Base-by-base conservation (phyloP, 1,284 basidiomycete genomes). In the Ganoderma sinense region DNA sequence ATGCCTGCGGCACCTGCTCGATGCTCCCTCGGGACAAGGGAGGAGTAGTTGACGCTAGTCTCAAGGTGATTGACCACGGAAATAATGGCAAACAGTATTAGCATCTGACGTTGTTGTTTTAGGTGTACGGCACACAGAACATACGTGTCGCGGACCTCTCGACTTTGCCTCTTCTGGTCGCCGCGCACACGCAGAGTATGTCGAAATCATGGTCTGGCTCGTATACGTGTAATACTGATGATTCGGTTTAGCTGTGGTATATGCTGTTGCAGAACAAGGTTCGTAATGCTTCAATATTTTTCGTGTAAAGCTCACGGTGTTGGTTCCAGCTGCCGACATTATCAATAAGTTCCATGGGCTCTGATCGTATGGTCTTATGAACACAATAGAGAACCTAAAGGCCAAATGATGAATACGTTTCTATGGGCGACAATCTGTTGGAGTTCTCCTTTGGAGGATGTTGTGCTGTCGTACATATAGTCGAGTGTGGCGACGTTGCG, bases 11-110 rank as follows among this genome's bases (percentile, higher is more conserved):
- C 2, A 78, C 75, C 1, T 84, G 82, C 65, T 82, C 87, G 0
- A 89, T 90, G 88, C 77, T 89, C 58, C 89, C 89, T 13, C 75
- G 81, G 64, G 83, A 83, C 41, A 76, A 83, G 67, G 86, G 87
- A 56, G 89, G 89, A 66, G 89, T 90, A 11, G 88, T 91, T 40
- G 86, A 87, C 78, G 78, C 83, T 4, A 79, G 80, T 58, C 78
- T 90, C 16, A 81, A 82, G 71, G 88, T 89, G 16, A n/a, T 43
- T 36, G 36, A 7, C 6, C 6, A 8, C 10, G 10, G 36, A 36
- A 6, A 6, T 36, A 7, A 36, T 10, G 1, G 36, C 36, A 36
- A 36, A 36, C 10, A 26, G 20, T 2, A 4, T 8, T 4, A 13
- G 10, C 20, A 26, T 26, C 23, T 51, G 23, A 51, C 23, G 3